Conservation (phyloP, 2,329 filamentous ascomycete species). For the Mollisiaceae sp. region DNA sequence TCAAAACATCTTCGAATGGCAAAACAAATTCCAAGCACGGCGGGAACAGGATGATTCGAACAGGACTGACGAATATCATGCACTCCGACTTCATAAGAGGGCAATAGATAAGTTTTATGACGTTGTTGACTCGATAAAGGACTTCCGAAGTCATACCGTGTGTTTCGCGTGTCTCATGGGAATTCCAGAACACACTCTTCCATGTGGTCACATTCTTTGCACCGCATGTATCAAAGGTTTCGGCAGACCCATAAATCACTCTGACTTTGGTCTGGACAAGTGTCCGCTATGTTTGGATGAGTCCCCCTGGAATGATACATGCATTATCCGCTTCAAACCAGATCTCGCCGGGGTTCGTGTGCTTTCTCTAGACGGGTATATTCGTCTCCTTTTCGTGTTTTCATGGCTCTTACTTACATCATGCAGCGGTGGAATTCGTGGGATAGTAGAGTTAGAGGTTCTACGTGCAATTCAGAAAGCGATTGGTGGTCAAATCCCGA, state of each 20-base stretch:
- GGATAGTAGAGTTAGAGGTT: conserved; percentile 13
- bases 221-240: neutral
- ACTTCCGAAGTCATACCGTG: conserved; percentile 3
- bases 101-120: neutral
- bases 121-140: neutral
- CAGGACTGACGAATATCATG: neutral
- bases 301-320: neutral
- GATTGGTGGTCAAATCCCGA: neutral
- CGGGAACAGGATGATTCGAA: neutral
- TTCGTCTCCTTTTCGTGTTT: too few species aligned
- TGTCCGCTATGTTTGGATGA: neutral
- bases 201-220: conserved; percentile 13
- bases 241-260: neutral
- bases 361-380: conserved; percentile 12
- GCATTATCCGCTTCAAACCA: conserved; percentile 6
- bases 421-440: conserved; percentile 14
- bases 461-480: neutral
- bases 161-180: conserved; percentile 7
- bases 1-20: neutral
- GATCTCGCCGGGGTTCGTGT: conserved; percentile 1
- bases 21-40: neutral
- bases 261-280: neutral
- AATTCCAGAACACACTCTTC: conserved; percentile 8
- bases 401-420: neutral
- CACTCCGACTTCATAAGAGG: conserved; percentile 3